Evolutionary conservation across 2,329 filamentous ascomycete species (phyloP).

Genomic region (Fusarium cyanostomum): DNA sequence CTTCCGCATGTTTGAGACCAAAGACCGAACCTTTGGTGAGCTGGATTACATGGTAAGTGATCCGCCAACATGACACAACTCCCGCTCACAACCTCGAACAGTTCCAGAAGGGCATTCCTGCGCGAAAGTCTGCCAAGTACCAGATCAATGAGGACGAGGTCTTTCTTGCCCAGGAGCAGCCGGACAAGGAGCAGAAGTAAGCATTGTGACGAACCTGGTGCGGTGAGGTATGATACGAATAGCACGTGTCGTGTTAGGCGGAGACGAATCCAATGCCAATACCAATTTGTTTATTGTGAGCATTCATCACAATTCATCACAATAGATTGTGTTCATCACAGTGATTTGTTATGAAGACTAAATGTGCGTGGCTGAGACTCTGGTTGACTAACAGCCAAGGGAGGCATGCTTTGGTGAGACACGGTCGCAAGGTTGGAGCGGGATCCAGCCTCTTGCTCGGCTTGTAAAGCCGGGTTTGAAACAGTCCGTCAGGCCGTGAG

Average conservation of each 20-base stretch:
- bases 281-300: slow-evolving; percentile 11
- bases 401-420: slow-evolving; percentile 25
- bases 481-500: no score
- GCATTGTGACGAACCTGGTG: background rate
- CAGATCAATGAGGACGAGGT: slow-evolving; percentile 49
- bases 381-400: slow-evolving; percentile 3
- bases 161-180: slow-evolving; percentile 35
- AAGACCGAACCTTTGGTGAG: slow-evolving; percentile 57
- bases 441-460: slow-evolving; percentile 13
- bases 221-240: slow-evolving; percentile 1
- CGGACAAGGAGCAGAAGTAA: slow-evolving; percentile 28
- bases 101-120: slow-evolving; percentile 50
- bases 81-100: slow-evolving; percentile 28
- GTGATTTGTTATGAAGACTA: background rate
- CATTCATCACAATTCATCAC: background rate
- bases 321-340: background rate
- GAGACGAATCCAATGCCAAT: slow-evolving; percentile 6
- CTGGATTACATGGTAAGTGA: slow-evolving; percentile 53
- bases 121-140: slow-evolving; percentile 52
- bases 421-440: background rate
- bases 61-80: background rate
- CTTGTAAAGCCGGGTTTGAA: no score
- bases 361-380: slow-evolving; percentile 12
- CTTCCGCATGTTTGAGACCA: slow-evolving; percentile 57
- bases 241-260: background rate